Evolutionary conservation across 306 rosid genomes (phyloP).

Genomic region (Vigna mungo): DNA sequence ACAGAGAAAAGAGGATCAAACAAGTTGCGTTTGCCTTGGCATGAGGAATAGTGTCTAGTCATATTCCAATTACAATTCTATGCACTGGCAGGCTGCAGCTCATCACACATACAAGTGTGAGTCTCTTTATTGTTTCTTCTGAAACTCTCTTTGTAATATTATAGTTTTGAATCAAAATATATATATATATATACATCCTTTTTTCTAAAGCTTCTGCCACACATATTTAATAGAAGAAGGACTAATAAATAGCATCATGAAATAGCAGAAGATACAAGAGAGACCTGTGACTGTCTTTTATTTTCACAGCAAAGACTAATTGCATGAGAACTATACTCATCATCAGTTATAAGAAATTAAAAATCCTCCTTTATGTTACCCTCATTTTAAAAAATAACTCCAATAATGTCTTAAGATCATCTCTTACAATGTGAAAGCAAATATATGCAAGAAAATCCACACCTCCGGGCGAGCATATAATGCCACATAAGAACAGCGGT

Average conservation of each 20-base stretch:
- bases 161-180: neutral
- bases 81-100: slow-evolving; percentile 27
- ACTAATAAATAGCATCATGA: neutral
- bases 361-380: neutral
- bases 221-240: slow-evolving; percentile 1
- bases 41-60: slow-evolving; percentile 48
- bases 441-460: neutral
- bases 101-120: slow-evolving; percentile 15
- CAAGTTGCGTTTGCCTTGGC: slow-evolving; percentile 44
- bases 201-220: neutral
- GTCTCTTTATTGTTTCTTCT: slow-evolving; percentile 40
- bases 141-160: slow-evolving; percentile 3
- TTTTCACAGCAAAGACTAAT: neutral
- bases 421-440: neutral
- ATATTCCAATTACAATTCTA: slow-evolving; percentile 44
- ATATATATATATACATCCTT: too few species aligned
- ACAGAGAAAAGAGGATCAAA: slow-evolving; percentile 31
- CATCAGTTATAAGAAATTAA: neutral
- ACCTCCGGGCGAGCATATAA: neutral
- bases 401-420: neutral
- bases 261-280: neutral
- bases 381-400: neutral
- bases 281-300: neutral
- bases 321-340: too few species aligned
- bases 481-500: neutral